phyloP scores from a whole-genome alignment of 73 alveolate genomes.

The Paramecium octaurelia region DNA sequence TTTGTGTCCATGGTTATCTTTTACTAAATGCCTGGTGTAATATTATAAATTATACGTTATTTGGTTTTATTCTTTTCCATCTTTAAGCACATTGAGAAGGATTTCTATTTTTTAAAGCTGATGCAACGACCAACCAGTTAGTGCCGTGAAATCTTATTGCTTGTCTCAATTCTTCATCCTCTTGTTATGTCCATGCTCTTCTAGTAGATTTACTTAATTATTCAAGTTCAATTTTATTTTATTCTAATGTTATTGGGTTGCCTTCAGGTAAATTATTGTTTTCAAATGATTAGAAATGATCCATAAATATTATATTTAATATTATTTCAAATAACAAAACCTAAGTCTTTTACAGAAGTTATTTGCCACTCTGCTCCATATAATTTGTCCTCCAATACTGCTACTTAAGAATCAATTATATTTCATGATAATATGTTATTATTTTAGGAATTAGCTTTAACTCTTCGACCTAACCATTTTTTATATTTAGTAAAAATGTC shows the following conservation, averaged over 20 bases:
- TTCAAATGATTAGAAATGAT: background rate
- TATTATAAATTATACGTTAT: background rate
- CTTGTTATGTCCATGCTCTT: background rate
- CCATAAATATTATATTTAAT: background rate
- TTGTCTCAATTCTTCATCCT: background rate
- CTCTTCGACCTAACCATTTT: background rate
- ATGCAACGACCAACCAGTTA: background rate
- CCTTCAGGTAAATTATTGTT: background rate
- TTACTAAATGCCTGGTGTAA: background rate
- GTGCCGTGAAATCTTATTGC: background rate
- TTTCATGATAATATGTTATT: background rate
- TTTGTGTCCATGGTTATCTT: conserved; percentile 36
- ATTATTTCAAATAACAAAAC: background rate
- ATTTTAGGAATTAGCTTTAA: background rate
- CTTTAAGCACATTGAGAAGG: conserved; percentile 46
- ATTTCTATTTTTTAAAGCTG: background rate
- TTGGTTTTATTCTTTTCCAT: conserved; percentile 34
- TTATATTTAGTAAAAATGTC: background rate
- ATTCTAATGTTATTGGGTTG: background rate
- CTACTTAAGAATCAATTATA: background rate
- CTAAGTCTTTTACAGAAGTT: background rate
- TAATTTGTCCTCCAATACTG: background rate
- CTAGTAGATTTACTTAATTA: background rate
- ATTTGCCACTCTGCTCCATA: background rate
- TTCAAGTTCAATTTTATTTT: background rate